Conservation (phyloP, 2,329 filamentous ascomycete species). For the Stylonectria norvegica region DNA sequence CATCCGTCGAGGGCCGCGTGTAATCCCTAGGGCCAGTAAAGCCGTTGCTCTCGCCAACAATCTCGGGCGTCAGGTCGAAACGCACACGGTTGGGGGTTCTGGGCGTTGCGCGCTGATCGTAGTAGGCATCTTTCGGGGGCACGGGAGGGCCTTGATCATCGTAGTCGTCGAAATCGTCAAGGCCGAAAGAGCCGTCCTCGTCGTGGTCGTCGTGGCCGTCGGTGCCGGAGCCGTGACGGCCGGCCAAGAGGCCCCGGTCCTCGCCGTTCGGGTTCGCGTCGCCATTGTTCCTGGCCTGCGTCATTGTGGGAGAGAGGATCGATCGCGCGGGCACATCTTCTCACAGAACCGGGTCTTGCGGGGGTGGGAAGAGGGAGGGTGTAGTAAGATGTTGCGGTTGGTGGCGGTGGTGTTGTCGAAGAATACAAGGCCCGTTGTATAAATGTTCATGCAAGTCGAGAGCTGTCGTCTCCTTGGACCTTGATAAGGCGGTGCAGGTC, state of each 20-base stretch:
- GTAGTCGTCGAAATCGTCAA: conserved; percentile 16
- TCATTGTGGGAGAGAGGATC: conserved; percentile 29
- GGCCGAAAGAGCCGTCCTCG: conserved; percentile 27
- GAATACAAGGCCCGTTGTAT: not conserved
- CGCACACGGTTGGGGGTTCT: conserved; percentile 67
- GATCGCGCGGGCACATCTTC: conserved; percentile 27
- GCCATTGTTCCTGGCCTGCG: conserved; percentile 30
- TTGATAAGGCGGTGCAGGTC: not conserved
- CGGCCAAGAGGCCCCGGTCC: conserved; percentile 31
- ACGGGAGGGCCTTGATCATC: conserved; percentile 4
- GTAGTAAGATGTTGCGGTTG: not conserved
- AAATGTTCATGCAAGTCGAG: too few relatives aligned
- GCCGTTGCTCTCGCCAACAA: conserved; percentile 32
- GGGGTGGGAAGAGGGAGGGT: not conserved
- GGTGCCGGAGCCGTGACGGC: too few relatives aligned
- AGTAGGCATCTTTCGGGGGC: conserved; percentile 11
- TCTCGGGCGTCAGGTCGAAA: conserved; percentile 59
- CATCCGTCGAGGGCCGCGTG: conserved; percentile 23
- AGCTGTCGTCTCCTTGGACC: not conserved
- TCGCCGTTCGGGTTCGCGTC: conserved; percentile 31
- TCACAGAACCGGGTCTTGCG: conserved; percentile 1
- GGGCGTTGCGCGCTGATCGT: conserved; percentile 17
- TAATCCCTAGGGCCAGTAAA: conserved; percentile 7
- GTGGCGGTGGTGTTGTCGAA: not conserved
- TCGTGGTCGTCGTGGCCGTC: conserved; percentile 25